phyloP scores from a whole-genome alignment of 2,329 filamentous ascomycete genomes.

The Emericellopsis cladophorae region DNA sequence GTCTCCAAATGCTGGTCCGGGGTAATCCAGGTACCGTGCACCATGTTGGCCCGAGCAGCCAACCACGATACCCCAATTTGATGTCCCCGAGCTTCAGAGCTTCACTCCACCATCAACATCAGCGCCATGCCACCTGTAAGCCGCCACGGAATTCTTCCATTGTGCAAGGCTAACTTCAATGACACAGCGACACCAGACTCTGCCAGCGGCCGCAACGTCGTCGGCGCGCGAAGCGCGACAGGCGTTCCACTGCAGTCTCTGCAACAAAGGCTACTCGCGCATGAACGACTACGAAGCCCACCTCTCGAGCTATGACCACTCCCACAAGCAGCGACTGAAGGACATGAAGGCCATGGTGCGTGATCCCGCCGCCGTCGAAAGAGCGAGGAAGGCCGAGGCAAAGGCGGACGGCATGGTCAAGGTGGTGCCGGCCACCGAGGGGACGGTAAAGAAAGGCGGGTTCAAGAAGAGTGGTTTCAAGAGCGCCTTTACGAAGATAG shows the following conservation, averaged over 20 bases:
- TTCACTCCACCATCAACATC: background rate
- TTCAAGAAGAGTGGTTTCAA: conserved; percentile 82
- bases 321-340: conserved; percentile 80
- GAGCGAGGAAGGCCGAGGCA: conserved; percentile 57
- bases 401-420: conserved; percentile 57
- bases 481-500: conserved; percentile 47
- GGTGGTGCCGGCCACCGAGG: conserved; percentile 42
- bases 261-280: conserved; percentile 85
- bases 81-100: conserved; percentile 1
- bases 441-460: conserved; percentile 50
- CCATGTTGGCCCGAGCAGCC: background rate
- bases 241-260: conserved; percentile 76
- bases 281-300: conserved; percentile 96
- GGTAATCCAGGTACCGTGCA: no score
- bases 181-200: conserved; percentile 39
- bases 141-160: conserved; percentile 9
- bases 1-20: no score
- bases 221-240: conserved; percentile 65
- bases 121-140: conserved; percentile 43
- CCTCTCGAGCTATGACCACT: conserved; percentile 87
- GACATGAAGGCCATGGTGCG: conserved; percentile 79
- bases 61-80: background rate
- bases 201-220: conserved; percentile 44
- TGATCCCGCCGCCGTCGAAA: conserved; percentile 51
- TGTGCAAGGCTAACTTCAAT: background rate